phyloP scores from a whole-genome alignment of 2,329 filamentous ascomycete genomes.

The Incumbomyces delicatus region DNA sequence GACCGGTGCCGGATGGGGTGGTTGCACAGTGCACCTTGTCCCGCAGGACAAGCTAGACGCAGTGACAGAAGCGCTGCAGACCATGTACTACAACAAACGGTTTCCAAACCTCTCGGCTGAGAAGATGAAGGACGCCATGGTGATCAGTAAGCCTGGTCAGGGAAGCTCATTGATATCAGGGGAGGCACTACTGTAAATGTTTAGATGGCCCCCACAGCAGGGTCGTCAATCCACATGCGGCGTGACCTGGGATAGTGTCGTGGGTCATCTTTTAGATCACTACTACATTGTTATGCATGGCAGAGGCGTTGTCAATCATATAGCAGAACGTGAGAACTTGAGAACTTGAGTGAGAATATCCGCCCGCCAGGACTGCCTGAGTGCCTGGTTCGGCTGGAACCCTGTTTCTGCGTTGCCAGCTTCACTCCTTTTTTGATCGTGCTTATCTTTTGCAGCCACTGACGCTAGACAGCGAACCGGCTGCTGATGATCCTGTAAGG shows the following conservation, averaged over 20 bases:
- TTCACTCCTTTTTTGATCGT: too few relatives aligned
- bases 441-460: neutral
- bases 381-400: too few relatives aligned
- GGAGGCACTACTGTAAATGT: conserved; percentile 15
- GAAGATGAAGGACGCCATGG: conserved; percentile 67
- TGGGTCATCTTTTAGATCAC: too few relatives aligned
- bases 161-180: conserved; percentile 35
- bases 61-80: conserved; percentile 67
- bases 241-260: too few relatives aligned
- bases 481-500: conserved; percentile 1
- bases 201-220: too few relatives aligned
- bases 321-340: too few relatives aligned
- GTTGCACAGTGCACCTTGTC: conserved; percentile 88
- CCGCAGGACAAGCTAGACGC: conserved; percentile 69
- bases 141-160: conserved; percentile 78
- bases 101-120: conserved; percentile 60
- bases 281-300: too few relatives aligned
- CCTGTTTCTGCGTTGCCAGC: too few relatives aligned
- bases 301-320: too few relatives aligned
- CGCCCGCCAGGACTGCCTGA: too few relatives aligned
- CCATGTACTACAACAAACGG: conserved; percentile 60
- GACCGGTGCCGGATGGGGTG: conserved; percentile 83
- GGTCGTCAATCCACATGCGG: too few relatives aligned
- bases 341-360: too few relatives aligned
- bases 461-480: neutral